phyloP scores from a whole-genome alignment of 2,329 filamentous ascomycete species.

The Annulohypoxylon truncatum region DNA sequence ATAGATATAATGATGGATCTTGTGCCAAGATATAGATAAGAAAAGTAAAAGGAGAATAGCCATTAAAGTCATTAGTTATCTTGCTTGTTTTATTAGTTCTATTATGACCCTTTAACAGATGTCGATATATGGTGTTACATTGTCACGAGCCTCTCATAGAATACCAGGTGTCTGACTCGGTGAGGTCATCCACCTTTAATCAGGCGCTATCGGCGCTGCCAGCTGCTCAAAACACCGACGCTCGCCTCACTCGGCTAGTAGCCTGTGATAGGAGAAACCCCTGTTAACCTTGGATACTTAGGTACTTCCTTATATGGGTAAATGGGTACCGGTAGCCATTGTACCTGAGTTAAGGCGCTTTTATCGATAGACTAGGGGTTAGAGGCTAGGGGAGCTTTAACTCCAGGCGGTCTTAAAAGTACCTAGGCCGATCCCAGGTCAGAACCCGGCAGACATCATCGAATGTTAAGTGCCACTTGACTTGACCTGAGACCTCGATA shows the following conservation, averaged over 20 bases:
- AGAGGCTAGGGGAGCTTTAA: constrained; percentile 12
- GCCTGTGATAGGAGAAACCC: constrained; percentile 4
- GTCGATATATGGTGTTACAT: constrained; percentile 5
- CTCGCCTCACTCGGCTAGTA: constrained; percentile 14
- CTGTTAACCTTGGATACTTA: background rate
- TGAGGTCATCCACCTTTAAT: constrained; percentile 41
- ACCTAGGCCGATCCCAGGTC: constrained; percentile 20
- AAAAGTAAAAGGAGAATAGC: background rate
- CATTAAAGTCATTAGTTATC: constrained; percentile 1
- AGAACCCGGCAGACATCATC: constrained; percentile 30
- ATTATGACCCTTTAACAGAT: constrained; percentile 18
- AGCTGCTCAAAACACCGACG: constrained; percentile 26
- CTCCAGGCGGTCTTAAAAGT: constrained; percentile 19
- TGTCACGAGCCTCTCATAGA: constrained; percentile 36
- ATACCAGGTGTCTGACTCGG: constrained; percentile 35
- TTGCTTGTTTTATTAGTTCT: constrained; percentile 12
- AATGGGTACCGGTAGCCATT: background rate
- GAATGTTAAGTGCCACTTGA: constrained; percentile 8
- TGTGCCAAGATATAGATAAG: constrained; percentile 15
- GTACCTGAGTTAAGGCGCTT: constrained; percentile 32
- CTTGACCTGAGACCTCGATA: constrained; percentile 13
- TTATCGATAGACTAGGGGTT: constrained; percentile 31
- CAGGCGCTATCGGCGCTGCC: constrained; percentile 39
- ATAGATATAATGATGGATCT: constrained; percentile 15
- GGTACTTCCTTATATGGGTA: background rate